phyloP scores from a whole-genome alignment of 2,329 filamentous ascomycete genomes.

The Epichloe aotearoae region DNA sequence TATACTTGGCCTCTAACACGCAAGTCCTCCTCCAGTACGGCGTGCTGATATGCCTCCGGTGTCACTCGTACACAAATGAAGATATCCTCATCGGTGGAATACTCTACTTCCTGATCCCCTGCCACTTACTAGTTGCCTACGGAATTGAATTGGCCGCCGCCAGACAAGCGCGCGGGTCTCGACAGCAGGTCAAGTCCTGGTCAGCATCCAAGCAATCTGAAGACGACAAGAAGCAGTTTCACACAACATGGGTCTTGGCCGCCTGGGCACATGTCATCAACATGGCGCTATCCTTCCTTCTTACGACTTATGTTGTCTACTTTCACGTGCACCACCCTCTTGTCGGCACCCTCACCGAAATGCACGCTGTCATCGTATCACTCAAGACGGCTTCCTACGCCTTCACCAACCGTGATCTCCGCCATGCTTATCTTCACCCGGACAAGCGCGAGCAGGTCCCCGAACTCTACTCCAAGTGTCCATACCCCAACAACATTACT shows the following conservation, averaged over 20 bases:
- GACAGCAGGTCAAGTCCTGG: conserved; percentile 40
- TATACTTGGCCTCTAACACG: background rate
- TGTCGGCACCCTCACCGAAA: conserved; percentile 79
- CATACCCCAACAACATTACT: conserved; percentile 86
- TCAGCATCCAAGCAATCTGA: conserved; percentile 31
- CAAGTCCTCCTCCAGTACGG: conserved; percentile 56
- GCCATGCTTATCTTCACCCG: conserved; percentile 78
- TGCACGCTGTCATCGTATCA: conserved; percentile 92
- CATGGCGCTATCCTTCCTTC: conserved; percentile 63
- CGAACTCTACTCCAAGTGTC: conserved; percentile 66
- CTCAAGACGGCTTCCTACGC: conserved; percentile 94
- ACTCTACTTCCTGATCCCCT: conserved; percentile 79
- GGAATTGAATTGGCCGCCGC: conserved; percentile 78
- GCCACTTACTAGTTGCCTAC: conserved; percentile 81
- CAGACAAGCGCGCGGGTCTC: conserved; percentile 57
- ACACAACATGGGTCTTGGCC: conserved; percentile 65
- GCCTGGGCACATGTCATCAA: conserved; percentile 74
- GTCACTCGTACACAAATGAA: conserved; percentile 72
- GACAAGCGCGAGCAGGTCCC: conserved; percentile 57
- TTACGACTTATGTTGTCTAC: conserved; percentile 80
- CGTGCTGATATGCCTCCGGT: conserved; percentile 80
- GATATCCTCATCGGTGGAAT: conserved; percentile 64
- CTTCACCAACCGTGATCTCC: conserved; percentile 88
- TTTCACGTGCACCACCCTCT: conserved; percentile 84
- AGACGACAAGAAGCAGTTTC: conserved; percentile 52